Evolutionary conservation across 768 basidiomycete genomes (phyloP).

Genomic region (Hirschioporus abietinus): DNA sequence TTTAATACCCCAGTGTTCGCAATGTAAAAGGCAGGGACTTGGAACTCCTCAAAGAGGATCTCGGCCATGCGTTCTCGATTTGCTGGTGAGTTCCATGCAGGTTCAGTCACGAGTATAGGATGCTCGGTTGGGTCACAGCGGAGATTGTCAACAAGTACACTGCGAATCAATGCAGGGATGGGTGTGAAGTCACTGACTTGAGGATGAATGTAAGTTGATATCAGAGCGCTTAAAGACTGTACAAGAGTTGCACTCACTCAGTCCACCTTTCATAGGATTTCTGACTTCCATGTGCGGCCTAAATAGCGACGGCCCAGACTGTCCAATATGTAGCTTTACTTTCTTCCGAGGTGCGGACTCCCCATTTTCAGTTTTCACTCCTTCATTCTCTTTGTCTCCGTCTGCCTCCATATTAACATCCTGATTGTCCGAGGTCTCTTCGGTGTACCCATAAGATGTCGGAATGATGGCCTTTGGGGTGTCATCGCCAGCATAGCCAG

Average conservation of each 20-base stretch:
- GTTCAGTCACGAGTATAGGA: constrained; percentile 89
- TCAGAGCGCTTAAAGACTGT: neutral
- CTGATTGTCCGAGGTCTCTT: constrained; percentile 31
- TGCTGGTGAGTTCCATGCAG: constrained; percentile 92
- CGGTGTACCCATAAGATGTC: constrained; percentile 78
- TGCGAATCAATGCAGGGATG: constrained; percentile 62
- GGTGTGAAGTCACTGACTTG: constrained; percentile 74
- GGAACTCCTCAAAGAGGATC: constrained; percentile 95
- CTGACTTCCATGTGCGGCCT: constrained; percentile 82
- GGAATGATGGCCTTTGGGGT: constrained; percentile 90
- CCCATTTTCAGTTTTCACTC: constrained; percentile 18
- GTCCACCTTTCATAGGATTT: constrained; percentile 78
- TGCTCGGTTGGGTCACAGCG: constrained; percentile 76
- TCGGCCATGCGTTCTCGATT: constrained; percentile 94
- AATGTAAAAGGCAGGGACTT: constrained; percentile 93
- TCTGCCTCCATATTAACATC: constrained; percentile 48
- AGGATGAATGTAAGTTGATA: constrained; percentile 1
- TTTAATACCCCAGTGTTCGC: constrained; percentile 92
- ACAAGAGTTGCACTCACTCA: constrained; percentile 49
- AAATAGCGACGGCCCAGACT: constrained; percentile 88
- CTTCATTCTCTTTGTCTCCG: constrained; percentile 33
- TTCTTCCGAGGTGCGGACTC: constrained; percentile 33
- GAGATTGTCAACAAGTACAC: constrained; percentile 75
- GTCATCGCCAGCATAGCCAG: constrained; percentile 97
- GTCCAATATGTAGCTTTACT: constrained; percentile 73